phyloP scores from a whole-genome alignment of 1,139 yeast species.

The Blastobotrys illinoisensis region DNA sequence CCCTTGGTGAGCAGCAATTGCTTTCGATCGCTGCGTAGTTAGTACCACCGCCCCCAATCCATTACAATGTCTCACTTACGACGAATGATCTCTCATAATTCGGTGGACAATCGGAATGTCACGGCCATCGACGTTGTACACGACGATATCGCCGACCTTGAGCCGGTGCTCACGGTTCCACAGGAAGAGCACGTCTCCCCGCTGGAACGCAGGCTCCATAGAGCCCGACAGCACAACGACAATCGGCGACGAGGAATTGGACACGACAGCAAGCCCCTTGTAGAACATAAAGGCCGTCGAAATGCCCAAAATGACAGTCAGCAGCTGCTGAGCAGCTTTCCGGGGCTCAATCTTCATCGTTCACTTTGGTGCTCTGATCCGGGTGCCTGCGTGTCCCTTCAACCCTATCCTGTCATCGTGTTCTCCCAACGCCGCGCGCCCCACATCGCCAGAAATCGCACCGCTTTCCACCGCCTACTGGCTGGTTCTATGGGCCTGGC shows the following conservation, averaged over 20 bases:
- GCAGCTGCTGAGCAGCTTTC: conserved; percentile 44
- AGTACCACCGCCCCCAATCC: conserved; percentile 13
- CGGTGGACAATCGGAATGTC: conserved; percentile 94
- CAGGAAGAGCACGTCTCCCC: conserved; percentile 88
- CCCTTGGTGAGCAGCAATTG: conserved; percentile 90
- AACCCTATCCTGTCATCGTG: not conserved
- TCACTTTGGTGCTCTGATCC: not conserved
- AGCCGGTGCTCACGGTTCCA: conserved; percentile 75
- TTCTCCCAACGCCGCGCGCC: not conserved
- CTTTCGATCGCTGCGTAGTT: conserved; percentile 34
- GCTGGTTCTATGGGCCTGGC: too few species aligned
- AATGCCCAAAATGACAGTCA: conserved; percentile 70
- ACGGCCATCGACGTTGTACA: conserved; percentile 78
- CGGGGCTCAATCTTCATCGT: conserved; percentile 20
- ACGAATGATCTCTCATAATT: conserved; percentile 71
- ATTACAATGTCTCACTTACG: conserved; percentile 19
- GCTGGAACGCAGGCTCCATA: conserved; percentile 99
- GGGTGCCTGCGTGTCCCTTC: not conserved
- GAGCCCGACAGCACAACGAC: conserved; percentile 97
- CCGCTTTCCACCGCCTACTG: not conserved
- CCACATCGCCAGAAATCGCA: not conserved
- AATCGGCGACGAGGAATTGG: conserved; percentile 87
- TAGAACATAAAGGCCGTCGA: conserved; percentile 90
- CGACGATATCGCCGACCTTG: conserved; percentile 91
- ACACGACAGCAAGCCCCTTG: conserved; percentile 71